Evolutionary conservation across 2,329 filamentous ascomycete genomes (phyloP), one percentile per base, ranked within the genome.

Genomic region (Talaromyces piceae): DNA sequence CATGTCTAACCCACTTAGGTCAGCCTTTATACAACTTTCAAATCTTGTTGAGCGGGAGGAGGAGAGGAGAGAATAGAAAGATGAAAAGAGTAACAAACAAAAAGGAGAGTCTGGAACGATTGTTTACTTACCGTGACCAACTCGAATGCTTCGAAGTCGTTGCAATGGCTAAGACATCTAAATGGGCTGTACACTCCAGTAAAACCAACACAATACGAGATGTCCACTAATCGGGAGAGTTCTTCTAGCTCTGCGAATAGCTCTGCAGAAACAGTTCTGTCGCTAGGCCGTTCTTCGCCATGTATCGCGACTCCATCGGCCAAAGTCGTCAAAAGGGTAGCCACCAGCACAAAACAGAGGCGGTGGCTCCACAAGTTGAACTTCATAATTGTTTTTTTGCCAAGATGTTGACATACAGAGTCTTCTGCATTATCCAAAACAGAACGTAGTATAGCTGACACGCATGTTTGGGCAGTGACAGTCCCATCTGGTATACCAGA

Each of bases 201-300:
- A 4, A 80, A 84, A 55, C 91, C 90, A 53, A 97, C 87, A 68
- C 93, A 98, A 71, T 97, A 97, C 45, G 89, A 77, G 54, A 97
- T 93, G 67, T 98, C 93, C 56, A 96, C 91, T 23, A 97, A 79
- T 49, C 91, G 84, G n/a, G 91, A 82, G 50, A 91, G 76, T 62
- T 95, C 87, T 69, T 96, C 90, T 12, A 98, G 82, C 16, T 88
- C 84, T 53, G 80, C 74, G 70, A 95, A 97, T 55, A 96, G 77
- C 22, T 74, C 62, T 25, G 70, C 63, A 4, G 86, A 83, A 51
- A 93, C 66, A 54, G 5, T 49, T 43, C 22, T 50, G 39, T 43
- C 39, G 22, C 18, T 26, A 12, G 22, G 22, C 3, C 3, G 20
- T 7, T 20, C 27, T 33, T 12, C 16, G 3, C 39, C 45, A 41